Evolutionary conservation across 257 asterid species (phyloP), one percentile per base, ranked within the genome.

Genomic region (Jasminum sambac): DNA sequence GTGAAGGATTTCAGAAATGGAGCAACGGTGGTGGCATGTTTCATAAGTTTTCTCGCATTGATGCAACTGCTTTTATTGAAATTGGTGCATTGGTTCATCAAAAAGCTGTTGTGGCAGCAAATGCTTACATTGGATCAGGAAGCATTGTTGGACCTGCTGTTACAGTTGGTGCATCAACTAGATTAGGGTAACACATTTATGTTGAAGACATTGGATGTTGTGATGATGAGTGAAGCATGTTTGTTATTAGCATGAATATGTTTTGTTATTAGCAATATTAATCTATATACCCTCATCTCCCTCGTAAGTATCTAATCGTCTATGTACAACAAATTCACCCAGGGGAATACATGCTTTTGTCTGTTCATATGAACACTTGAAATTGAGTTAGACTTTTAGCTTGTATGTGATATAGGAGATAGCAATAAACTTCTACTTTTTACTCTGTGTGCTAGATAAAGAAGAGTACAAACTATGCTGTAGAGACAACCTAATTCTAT

Each of bases 71-170:
- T 13, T 68, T 80, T 43, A 78, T 94, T 69, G 95, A 89, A 73
- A 63, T 76, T 11, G 94, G 96, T 13, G 97, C 97, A 6, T 5
- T 90, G 25, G 87, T 94, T 72, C 97, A 87, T 77, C 70, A 96
- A 30, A 81, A 84, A 69, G 76, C 95, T 69, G 73, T 82, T 21
- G 81, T 94, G 63, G 92, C 89, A 62, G 83, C 86, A 69, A 85
- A 85, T 80, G 95, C 80, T 68, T 76, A 52, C 71, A 72, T 94
- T 68, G 92, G 91, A 24, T 84, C 96, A 3, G 99, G 99, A 79
- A 76, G 87, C 67, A 48, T 91, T 73, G 84, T 94, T 63, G 98
- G 96, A 44, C 91, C 98, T 39, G 69, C 80, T 37, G 99, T 88
- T 25, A 69, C 83, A 17, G 72, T 94, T 39, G 96, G 96, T 24